A percentile compares a stretch with the other conserved stretches of the same genome.
These are phyloP conservation scores for Oryza meridionalis DNA, from an alignment of 176 grass and related monocot genomes.

Conservation along the genomic window DNA sequence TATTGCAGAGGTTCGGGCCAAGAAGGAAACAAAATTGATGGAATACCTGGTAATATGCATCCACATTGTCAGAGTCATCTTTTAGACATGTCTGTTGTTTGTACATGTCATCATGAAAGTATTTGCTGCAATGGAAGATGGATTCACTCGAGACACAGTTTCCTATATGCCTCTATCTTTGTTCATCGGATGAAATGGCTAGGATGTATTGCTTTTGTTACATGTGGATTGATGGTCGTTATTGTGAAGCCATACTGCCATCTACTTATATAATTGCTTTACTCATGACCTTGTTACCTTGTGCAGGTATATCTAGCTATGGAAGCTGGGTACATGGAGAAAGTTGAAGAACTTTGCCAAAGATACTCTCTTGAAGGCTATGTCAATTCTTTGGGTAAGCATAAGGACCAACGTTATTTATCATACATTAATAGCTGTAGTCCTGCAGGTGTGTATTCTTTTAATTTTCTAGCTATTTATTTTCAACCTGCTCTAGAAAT, in stretches of 20 bases:
- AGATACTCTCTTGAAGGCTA: conserved; percentile 88
- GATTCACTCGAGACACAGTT: conserved; percentile 22
- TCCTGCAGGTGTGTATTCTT: conserved; percentile 26
- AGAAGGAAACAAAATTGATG: conserved; percentile 76
- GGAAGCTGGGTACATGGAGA: conserved; percentile 95
- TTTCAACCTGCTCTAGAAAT: conserved; percentile 10
- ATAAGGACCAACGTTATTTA: conserved; percentile 6
- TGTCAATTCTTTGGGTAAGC: conserved; percentile 75
- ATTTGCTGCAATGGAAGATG: background rate
- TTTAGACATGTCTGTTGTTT: conserved; percentile 3
- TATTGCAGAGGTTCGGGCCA: conserved; percentile 76
- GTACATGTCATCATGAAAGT: conserved; percentile 4
- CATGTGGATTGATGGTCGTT: too few relatives aligned
- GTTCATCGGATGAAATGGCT: too few relatives aligned
- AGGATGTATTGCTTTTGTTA: too few relatives aligned
- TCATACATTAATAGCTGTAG: conserved; percentile 6
- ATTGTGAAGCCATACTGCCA: too few relatives aligned
- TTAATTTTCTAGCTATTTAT: conserved; percentile 8
- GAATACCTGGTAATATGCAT: conserved; percentile 80
- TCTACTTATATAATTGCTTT: background rate
- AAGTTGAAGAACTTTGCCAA: conserved; percentile 87
- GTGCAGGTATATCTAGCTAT: conserved; percentile 88
- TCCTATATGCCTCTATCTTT: background rate
- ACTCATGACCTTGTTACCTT: background rate
- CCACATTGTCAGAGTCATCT: conserved; percentile 7